phyloP scores from a whole-genome alignment of 345 rosid species.

The Luvunga scandens region DNA sequence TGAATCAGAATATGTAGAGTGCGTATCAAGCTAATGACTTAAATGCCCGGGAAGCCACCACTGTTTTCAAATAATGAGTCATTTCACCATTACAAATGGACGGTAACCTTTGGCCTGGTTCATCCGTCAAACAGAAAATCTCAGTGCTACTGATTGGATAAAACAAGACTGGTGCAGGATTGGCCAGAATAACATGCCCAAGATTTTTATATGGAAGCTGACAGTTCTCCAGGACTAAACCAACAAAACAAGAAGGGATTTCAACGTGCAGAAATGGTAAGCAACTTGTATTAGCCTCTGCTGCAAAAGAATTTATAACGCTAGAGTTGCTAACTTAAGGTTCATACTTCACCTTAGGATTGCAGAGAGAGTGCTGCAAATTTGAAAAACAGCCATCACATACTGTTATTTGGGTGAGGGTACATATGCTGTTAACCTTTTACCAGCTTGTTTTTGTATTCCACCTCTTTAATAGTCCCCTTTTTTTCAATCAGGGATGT shows the following conservation, averaged over 20 bases:
- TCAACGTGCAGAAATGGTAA: background rate
- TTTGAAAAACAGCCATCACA: conserved; percentile 4
- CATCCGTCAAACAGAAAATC: background rate
- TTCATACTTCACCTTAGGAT: background rate
- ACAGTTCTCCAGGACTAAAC: background rate
- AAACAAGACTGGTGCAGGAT: conserved; percentile 2
- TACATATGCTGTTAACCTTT: background rate
- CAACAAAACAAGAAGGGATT: conserved; percentile 2
- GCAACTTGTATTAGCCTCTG: background rate
- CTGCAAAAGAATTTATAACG: background rate
- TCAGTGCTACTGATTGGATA: background rate
- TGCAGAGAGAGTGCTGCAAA: background rate
- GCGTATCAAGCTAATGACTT: background rate
- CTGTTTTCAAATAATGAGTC: conserved; percentile 2
- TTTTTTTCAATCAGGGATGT: background rate
- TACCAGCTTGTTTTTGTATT: too few relatives aligned
- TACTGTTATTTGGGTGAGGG: background rate
- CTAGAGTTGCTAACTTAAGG: background rate
- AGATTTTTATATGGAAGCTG: background rate
- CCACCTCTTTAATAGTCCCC: background rate
- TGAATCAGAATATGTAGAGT: background rate
- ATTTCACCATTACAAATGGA: conserved; percentile 14
- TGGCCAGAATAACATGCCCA: background rate
- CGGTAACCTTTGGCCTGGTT: background rate
- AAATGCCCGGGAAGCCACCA: background rate